phyloP scores from a whole-genome alignment of 164 flowering plant species.

The Tetracentron sinense region DNA sequence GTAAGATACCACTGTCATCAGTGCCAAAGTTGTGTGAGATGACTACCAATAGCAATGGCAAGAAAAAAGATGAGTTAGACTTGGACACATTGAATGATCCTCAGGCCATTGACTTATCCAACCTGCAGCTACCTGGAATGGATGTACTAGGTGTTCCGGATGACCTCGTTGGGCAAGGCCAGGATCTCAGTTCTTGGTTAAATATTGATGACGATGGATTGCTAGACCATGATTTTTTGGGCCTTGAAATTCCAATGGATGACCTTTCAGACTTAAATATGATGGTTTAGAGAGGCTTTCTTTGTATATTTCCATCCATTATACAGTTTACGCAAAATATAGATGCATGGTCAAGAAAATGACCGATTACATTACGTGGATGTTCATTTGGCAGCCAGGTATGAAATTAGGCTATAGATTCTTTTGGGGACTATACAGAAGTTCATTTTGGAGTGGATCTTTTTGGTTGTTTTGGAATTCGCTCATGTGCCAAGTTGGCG shows the following conservation, averaged over 20 bases:
- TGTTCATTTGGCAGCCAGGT: conserved; percentile 27
- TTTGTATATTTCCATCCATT: conserved; percentile 63
- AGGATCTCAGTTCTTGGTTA: conserved; percentile 66
- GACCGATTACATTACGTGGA: conserved; percentile 23
- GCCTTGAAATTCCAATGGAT: conserved; percentile 82
- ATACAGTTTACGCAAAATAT: conserved; percentile 34
- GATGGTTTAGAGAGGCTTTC: conserved; percentile 56
- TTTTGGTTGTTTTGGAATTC: conserved; percentile 28
- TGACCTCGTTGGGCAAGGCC: conserved; percentile 53
- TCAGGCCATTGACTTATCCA: conserved; percentile 62
- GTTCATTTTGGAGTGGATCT: conserved; percentile 34
- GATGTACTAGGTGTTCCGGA: conserved; percentile 51
- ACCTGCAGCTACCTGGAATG: conserved; percentile 63
- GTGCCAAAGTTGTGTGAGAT: conserved; percentile 35
- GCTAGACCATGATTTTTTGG: conserved; percentile 61
- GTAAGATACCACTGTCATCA: conserved; percentile 47
- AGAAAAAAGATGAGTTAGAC: conserved; percentile 34
- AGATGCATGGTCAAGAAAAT: conserved; percentile 27
- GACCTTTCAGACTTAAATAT: conserved; percentile 71
- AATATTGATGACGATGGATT: conserved; percentile 60
- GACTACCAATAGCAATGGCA: conserved; percentile 24
- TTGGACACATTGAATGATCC: conserved; percentile 47
- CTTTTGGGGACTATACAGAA: conserved; percentile 35
- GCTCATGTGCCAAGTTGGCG: conserved; percentile 27
- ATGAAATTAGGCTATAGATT: conserved; percentile 52